Evolutionary conservation across 2,329 filamentous ascomycete genomes (phyloP).

Genomic region (Fusarium sp.): DNA sequence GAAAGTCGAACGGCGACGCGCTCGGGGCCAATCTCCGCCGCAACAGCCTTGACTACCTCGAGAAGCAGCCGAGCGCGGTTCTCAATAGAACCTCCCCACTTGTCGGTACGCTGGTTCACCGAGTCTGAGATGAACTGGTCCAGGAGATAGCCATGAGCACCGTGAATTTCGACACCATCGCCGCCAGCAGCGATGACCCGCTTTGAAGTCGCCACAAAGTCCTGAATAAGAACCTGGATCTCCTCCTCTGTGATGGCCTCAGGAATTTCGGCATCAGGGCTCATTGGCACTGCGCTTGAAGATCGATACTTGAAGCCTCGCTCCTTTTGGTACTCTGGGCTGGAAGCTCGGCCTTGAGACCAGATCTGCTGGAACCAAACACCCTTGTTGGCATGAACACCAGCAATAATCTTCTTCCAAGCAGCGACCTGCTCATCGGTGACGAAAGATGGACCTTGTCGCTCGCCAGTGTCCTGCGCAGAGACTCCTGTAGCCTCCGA

Average conservation of each 20-base stretch:
- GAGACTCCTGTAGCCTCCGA: slow-evolving; percentile 48
- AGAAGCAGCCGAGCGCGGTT: slow-evolving; percentile 60
- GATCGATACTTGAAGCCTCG: slow-evolving; percentile 46
- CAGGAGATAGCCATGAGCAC: slow-evolving; percentile 67
- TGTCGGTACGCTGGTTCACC: slow-evolving; percentile 58
- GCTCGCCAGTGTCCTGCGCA: slow-evolving; percentile 21
- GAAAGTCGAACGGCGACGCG: slow-evolving; percentile 56
- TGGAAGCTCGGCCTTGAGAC: slow-evolving; percentile 38
- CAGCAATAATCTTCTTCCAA: slow-evolving; percentile 45
- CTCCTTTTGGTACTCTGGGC: slow-evolving; percentile 32
- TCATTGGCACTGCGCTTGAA: slow-evolving; percentile 33
- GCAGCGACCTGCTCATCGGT: slow-evolving; percentile 42
- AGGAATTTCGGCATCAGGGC: neutral
- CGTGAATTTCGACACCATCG: slow-evolving; percentile 23
- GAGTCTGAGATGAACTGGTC: slow-evolving; percentile 64
- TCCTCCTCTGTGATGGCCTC: slow-evolving; percentile 24
- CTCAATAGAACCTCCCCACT: slow-evolving; percentile 62
- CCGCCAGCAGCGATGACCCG: slow-evolving; percentile 21
- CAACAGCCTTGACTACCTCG: slow-evolving; percentile 56
- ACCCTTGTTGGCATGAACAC: slow-evolving; percentile 46
- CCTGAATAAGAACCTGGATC: slow-evolving; percentile 15
- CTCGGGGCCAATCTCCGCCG: slow-evolving; percentile 49
- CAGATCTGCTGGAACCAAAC: slow-evolving; percentile 46
- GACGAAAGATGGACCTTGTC: slow-evolving; percentile 21
- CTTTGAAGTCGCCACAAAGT: slow-evolving; percentile 20